Conservation (phyloP, 2,329 filamentous ascomycete species). For the Trichoderma koningiopsis region DNA sequence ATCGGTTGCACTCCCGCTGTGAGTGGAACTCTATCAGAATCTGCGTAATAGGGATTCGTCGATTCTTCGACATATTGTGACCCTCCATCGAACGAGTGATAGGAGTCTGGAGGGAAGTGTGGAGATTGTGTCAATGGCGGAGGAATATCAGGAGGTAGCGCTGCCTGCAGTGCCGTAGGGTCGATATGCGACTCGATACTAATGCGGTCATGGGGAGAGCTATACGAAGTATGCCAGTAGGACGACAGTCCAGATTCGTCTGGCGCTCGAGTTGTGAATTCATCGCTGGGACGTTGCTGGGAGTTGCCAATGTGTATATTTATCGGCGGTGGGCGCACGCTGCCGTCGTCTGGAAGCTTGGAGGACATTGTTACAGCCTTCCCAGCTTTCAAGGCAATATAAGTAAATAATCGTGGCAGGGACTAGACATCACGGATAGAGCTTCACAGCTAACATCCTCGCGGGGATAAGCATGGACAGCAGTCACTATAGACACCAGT, state of each 20-base stretch:
- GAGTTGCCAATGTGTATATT: slow-evolving; percentile 56
- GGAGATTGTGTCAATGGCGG: slow-evolving; percentile 32
- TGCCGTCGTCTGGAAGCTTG: slow-evolving; percentile 33
- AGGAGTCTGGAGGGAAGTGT: slow-evolving; percentile 35
- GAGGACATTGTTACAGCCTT: slow-evolving; percentile 36
- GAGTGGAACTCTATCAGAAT: slow-evolving; percentile 62
- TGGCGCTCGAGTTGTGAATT: slow-evolving; percentile 31
- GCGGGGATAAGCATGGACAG: neutral
- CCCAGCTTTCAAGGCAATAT: neutral
- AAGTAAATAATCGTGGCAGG: neutral
- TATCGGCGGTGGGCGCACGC: slow-evolving; percentile 50
- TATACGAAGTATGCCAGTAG: slow-evolving; percentile 56
- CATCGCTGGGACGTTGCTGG: neutral
- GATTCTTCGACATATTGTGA: slow-evolving; percentile 41
- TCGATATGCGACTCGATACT: slow-evolving; percentile 56
- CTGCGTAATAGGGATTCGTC: slow-evolving; percentile 44
- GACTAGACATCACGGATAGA: slow-evolving; percentile 11
- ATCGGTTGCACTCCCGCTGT: slow-evolving; percentile 59
- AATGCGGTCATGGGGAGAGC: slow-evolving; percentile 40
- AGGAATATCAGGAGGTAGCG: slow-evolving; percentile 56
- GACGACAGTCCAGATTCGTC: slow-evolving; percentile 50
- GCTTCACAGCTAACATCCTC: neutral
- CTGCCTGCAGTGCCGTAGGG: slow-evolving; percentile 54
- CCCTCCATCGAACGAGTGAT: slow-evolving; percentile 38
- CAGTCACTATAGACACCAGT: neutral